phyloP scores from a whole-genome alignment of 2,329 filamentous ascomycete species.

The Capronia coronata region DNA sequence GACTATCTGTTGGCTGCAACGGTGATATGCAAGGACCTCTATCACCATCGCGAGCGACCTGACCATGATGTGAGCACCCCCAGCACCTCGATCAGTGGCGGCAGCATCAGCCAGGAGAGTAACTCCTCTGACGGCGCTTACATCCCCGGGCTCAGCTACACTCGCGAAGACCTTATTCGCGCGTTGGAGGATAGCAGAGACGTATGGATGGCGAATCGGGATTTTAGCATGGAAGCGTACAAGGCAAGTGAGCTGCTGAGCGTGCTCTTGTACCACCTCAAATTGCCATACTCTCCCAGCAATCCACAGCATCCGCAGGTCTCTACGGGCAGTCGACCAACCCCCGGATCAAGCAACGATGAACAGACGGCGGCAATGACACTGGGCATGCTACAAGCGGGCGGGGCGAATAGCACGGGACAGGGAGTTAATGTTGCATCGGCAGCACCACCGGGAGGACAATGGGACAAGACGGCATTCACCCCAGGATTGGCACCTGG shows the following conservation, averaged over 20 bases:
- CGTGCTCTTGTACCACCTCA: conserved; percentile 76
- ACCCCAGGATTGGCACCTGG: conserved; percentile 3
- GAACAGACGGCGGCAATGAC: conserved; percentile 64
- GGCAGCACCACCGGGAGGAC: conserved; percentile 26
- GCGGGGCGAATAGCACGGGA: conserved; percentile 24
- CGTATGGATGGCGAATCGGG: conserved; percentile 74
- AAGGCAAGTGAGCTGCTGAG: conserved; percentile 77
- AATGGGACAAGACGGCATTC: conserved; percentile 29
- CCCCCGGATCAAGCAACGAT: conserved; percentile 41
- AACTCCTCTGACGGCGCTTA: conserved; percentile 22
- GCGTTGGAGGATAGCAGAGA: conserved; percentile 64
- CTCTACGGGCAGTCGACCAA: conserved; percentile 4
- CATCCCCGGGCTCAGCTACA: conserved; percentile 22
- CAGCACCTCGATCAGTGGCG: conserved; percentile 29
- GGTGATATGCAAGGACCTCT: conserved; percentile 74
- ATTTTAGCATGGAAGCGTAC: conserved; percentile 79
- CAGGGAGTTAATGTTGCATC: conserved; percentile 30
- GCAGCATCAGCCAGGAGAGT: conserved; percentile 23
- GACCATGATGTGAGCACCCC: conserved; percentile 44
- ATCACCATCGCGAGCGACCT: conserved; percentile 47
- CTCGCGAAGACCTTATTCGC: conserved; percentile 65
- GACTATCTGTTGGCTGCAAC: conserved; percentile 84
- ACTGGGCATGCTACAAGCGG: conserved; percentile 55
- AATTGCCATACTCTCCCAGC: conserved; percentile 15
- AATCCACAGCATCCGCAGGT: conserved; percentile 26